Evolutionary conservation across 305 asterid species (phyloP).

Genomic region (Striga hermonthica): DNA sequence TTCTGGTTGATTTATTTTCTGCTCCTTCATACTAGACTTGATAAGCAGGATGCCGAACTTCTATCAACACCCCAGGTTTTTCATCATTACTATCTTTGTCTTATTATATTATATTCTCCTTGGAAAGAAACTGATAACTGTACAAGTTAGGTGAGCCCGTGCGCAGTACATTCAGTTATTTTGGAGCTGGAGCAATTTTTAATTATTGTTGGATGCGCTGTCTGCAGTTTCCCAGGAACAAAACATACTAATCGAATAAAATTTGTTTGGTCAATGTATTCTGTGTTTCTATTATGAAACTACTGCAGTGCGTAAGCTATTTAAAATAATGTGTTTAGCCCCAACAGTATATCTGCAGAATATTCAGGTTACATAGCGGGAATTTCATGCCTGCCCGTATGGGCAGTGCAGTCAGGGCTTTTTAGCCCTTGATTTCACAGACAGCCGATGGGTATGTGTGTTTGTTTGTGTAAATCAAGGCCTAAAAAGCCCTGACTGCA

Average conservation of each 20-base stretch:
- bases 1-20: conserved; percentile 98
- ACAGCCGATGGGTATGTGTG: too few relatives aligned
- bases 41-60: conserved; percentile 57
- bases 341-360: too few relatives aligned
- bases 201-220: not conserved
- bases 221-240: not conserved
- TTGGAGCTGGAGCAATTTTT: not conserved
- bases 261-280: conserved; percentile 21
- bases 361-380: too few relatives aligned
- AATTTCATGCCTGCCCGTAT: too few relatives aligned
- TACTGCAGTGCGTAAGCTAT: too few relatives aligned
- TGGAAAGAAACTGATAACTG: conserved; percentile 1
- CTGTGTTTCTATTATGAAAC: too few relatives aligned
- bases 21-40: conserved; percentile 79
- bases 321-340: too few relatives aligned
- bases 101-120: conserved; percentile 19
- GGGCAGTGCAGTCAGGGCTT: too few relatives aligned
- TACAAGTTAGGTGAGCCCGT: conserved; percentile 14
- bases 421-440: too few relatives aligned
- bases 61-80: conserved; percentile 84
- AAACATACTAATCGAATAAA: not conserved
- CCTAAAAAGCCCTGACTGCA: too few relatives aligned
- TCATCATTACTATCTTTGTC: conserved; percentile 16
- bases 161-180: conserved; percentile 16
- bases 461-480: too few relatives aligned